Evolutionary conservation across 768 basidiomycete genomes (phyloP), one percentile per base, ranked within the genome.

Genomic region (Trichaptum fuscoviolaceum): DNA sequence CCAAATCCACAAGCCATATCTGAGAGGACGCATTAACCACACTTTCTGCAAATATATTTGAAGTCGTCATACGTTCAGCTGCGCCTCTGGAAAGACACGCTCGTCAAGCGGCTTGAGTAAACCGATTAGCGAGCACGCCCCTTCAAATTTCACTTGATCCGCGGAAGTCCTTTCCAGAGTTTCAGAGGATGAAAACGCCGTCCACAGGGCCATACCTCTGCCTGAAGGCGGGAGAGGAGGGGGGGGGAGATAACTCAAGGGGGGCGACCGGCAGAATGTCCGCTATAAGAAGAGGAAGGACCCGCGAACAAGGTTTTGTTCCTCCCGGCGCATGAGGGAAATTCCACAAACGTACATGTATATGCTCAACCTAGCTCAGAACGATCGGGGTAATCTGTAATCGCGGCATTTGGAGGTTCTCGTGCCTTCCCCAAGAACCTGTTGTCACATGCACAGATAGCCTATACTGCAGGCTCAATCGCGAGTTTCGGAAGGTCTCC

Each of bases 191-290:
- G 42, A 52, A 20, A 15, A 9, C 24, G 23, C 63, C n/a, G 35
- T 24, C 63, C 69, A 73, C 36, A 70, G 65, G 69, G 73, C 71
- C 60, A 69, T 68, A 36, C 70, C 65, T 68, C 71, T 70, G 69
- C 73, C 71, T 63, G 73, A 72, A 69, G 69, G 71, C 63, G 71
- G 73, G 68, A 75, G 15, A 12, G 42, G 42, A 12, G 10, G 77
- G 15, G 20, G 42, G 42, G 42, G 10, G 15, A 52, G 42, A 52
- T 52, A 12, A 15, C 6, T 12, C 42, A 15, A 52, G 42, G 42
- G 17, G 10, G 3, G 42, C 30, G 30, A 30, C 42, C 42, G 42
- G 42, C 42, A 52, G 10, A 52, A 52, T 52, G 42, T 52, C 42
- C 20, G 42, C 42, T 52, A 52, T 52, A 52, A 52, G 42, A 52